Evolutionary conservation across 1,284 basidiomycete species (phyloP).

Genomic region (Schizopora paradoxa): DNA sequence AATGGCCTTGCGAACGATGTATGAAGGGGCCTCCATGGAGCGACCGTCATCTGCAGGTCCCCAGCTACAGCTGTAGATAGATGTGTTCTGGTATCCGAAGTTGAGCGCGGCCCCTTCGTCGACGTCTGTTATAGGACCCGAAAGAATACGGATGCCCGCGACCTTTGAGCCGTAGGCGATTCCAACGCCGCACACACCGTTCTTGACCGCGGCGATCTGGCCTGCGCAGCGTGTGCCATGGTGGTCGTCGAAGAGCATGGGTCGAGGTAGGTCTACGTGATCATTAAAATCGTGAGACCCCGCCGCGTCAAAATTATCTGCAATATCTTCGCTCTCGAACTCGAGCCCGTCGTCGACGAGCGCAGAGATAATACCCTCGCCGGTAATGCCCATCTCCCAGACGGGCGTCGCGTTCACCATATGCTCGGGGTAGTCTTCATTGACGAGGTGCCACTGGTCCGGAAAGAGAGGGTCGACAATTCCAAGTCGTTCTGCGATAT

Average conservation of each 20-base stretch:
- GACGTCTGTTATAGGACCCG: constrained; percentile 92
- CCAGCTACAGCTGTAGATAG: constrained; percentile 97
- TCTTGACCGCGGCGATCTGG: constrained; percentile 91
- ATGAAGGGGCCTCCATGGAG: constrained; percentile 92
- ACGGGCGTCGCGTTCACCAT: constrained; percentile 86
- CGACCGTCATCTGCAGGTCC: constrained; percentile 94
- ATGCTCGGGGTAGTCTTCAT: constrained; percentile 68
- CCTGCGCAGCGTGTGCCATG: constrained; percentile 98
- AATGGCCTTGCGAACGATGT: constrained; percentile 91
- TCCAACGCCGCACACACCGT: constrained; percentile 92
- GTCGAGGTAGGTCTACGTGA: constrained; percentile 83
- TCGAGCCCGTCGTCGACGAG: constrained; percentile 97
- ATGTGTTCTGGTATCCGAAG: constrained; percentile 87
- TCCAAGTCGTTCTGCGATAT: constrained; percentile 56
- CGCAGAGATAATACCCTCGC: constrained; percentile 82
- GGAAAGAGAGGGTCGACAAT: constrained; percentile 84
- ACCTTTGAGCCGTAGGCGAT: constrained; percentile 91
- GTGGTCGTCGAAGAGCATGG: constrained; percentile 86
- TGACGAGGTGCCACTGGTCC: constrained; percentile 91
- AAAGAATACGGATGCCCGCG: constrained; percentile 93
- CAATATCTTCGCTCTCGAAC: constrained; percentile 82
- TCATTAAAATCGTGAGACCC: constrained; percentile 98
- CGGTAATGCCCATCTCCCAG: constrained; percentile 85
- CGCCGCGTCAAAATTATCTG: constrained; percentile 84
- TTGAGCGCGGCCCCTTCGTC: constrained; percentile 97